phyloP scores from a whole-genome alignment of 306 rosid species.

The Pachyrhizus erosus region DNA sequence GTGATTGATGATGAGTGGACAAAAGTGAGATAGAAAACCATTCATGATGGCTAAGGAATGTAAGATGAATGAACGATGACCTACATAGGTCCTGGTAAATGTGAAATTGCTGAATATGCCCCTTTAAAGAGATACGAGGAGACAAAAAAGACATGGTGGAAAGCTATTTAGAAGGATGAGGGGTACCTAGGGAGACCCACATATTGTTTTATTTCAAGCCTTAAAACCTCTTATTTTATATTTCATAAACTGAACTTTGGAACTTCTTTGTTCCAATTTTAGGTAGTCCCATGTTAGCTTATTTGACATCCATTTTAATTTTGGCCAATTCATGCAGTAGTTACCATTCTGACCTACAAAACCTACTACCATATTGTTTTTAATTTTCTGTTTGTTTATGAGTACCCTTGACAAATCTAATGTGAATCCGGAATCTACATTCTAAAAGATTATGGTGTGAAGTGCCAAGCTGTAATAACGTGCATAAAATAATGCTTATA shows the following conservation, averaged over 20 bases:
- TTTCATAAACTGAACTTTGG: conserved; percentile 1
- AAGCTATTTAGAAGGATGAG: background rate
- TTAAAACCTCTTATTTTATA: conserved; percentile 14
- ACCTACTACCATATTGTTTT: background rate
- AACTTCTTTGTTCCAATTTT: conserved; percentile 1
- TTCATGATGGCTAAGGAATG: background rate
- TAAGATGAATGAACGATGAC: background rate
- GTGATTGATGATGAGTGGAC: conserved; percentile 1
- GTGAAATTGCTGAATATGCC: background rate
- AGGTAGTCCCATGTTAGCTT: background rate
- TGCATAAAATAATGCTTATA: background rate
- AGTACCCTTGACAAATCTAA: background rate
- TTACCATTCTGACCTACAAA: background rate
- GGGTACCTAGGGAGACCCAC: background rate
- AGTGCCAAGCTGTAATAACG: background rate
- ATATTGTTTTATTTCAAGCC: conserved; percentile 9
- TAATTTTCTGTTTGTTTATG: background rate
- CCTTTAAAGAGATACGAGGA: background rate
- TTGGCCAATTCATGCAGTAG: background rate
- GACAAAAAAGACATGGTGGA: background rate
- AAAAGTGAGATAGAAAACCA: background rate
- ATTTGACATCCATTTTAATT: background rate
- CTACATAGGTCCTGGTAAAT: background rate
- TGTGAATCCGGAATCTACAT: background rate
- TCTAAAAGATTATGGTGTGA: background rate